A percentile compares a stretch with the other conserved stretches of the same genome.
Evolutionary conservation across 2,329 filamentous ascomycete species (phyloP).

Genomic region (Botrytis medusae): DNA sequence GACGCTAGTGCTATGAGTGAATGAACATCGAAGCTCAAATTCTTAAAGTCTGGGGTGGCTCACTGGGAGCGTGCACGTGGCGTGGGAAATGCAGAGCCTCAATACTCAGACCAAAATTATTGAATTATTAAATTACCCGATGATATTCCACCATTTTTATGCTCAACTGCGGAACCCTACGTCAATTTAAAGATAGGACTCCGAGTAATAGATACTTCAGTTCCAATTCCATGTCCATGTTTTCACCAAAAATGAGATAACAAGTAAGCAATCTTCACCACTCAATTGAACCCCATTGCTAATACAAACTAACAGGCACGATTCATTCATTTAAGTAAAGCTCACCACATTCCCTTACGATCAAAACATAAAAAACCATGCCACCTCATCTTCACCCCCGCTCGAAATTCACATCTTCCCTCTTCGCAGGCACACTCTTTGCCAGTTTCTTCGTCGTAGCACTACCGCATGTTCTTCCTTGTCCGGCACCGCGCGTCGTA

Average conservation of each 20-base stretch:
- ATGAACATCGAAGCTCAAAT: background rate
- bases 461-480: conserved; percentile 86
- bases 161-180: background rate
- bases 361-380: conserved; percentile 51
- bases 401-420: conserved; percentile 87
- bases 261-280: background rate
- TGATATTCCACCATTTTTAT: background rate
- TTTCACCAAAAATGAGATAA: background rate
- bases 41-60: background rate
- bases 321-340: conserved; percentile 22
- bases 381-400: conserved; percentile 85
- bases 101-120: background rate
- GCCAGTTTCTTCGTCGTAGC: conserved; percentile 91
- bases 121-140: background rate
- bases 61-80: background rate
- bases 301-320: background rate
- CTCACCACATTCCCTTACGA: conserved; percentile 27
- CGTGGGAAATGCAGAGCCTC: background rate
- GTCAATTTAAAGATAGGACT: background rate
- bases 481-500: conserved; percentile 74
- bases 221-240: background rate
- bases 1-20: background rate
- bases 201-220: background rate
- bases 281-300: background rate
- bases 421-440: conserved; percentile 90